Evolutionary conservation across 805 yeast species (phyloP), one percentile per base, ranked within the genome.

Genomic region (Candida lessepsii): DNA sequence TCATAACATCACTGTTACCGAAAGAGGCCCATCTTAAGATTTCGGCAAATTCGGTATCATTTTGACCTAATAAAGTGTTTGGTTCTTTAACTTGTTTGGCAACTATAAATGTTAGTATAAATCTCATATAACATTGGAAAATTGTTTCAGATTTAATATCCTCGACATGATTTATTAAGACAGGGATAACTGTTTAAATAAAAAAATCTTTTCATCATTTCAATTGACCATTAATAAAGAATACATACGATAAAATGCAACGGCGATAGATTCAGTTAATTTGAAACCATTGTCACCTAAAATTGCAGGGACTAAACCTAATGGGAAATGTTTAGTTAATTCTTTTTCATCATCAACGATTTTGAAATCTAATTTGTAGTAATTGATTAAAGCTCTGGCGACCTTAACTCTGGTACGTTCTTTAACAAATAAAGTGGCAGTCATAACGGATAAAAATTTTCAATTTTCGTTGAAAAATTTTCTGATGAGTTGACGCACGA

Each of bases 121-220:
- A 39, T 41, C 29, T 16, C 16, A 24, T 27, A 24, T n/a, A n/a
- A n/a, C 11, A 5, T 15, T 27, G 32, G 19, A 27, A 26, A 19
- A 18, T 29, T 24, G 28, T 59, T 61, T 79, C 83, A 78, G 83
- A 74, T 50, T 71, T 45, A 50, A 64, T 48, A 65, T 63, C 71
- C 83, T 81, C 86, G 86, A 81, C 86, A 81, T 75, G 58, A 60
- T 79, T 49, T 79, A 63, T 81, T 81, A 81, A 81, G 87, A 81
- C 87, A 81, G 87, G 87, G 87, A 81, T 81, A 81, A 81, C 87
- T 81, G 87, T 81, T 61, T 70, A 67, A 42, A 56, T 58, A 60
- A 65, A 68, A 31, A 32, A 65, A 58, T 45, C 63, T 60, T 72
- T 68, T 81, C 86, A 81, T 81, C 86, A 80, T 50, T 31, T 52